Evolutionary conservation across 345 rosid species (phyloP).

Genomic region (Salix viminalis): DNA sequence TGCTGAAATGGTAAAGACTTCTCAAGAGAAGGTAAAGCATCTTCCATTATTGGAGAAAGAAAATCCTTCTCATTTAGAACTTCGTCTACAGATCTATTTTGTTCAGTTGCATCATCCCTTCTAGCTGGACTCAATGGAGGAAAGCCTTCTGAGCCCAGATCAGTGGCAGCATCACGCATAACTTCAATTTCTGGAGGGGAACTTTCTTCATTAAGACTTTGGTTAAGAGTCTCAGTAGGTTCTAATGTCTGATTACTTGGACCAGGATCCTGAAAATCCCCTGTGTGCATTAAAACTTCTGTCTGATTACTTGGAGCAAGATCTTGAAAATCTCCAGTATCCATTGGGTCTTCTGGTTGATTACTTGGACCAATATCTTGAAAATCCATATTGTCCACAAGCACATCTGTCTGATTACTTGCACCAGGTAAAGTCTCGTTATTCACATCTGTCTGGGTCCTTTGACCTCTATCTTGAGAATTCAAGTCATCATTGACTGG

Average conservation of each 20-base stretch:
- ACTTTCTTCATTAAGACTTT: constrained; percentile 8
- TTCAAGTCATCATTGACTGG: constrained; percentile 14
- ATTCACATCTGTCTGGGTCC: background rate
- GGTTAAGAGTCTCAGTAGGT: constrained; percentile 18
- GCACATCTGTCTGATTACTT: constrained; percentile 13
- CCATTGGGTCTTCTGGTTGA: constrained; percentile 12
- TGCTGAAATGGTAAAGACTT: constrained; percentile 38
- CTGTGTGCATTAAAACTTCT: constrained; percentile 15
- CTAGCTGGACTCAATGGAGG: constrained; percentile 25
- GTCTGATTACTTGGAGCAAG: constrained; percentile 28
- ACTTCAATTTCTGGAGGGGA: constrained; percentile 55
- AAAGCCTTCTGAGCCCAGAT: constrained; percentile 26
- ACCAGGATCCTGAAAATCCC: constrained; percentile 26
- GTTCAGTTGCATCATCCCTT: constrained; percentile 23
- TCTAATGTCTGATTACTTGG: constrained; percentile 21
- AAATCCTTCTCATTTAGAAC: constrained; percentile 38
- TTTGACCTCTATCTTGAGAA: background rate
- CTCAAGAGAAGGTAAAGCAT: constrained; percentile 36
- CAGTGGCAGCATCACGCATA: constrained; percentile 48
- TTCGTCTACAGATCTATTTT: constrained; percentile 23
- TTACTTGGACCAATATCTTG: constrained; percentile 9
- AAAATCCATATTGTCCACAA: background rate
- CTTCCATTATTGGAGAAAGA: constrained; percentile 38
- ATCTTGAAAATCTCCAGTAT: constrained; percentile 10
- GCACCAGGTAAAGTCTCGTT: background rate